These are phyloP conservation scores for Ulota crispa DNA, from an alignment of 225 moss, liverwort and hornwort species.

Conservation along the genomic window DNA sequence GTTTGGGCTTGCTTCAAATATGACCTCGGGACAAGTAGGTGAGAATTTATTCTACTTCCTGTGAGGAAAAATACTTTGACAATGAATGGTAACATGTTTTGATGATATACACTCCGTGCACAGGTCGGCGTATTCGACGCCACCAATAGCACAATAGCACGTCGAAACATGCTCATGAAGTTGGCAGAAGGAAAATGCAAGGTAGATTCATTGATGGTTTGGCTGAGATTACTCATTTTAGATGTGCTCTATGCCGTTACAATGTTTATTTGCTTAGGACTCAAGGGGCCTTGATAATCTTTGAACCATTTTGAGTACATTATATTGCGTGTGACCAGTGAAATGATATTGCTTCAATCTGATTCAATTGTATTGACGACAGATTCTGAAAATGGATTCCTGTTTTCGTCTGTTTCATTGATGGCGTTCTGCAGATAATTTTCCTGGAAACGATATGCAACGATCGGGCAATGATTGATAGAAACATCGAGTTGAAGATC, in stretches of 20 bases:
- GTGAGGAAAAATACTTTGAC: neutral
- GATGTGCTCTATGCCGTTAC: slow-evolving; percentile 4
- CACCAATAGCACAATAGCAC: slow-evolving; percentile 87
- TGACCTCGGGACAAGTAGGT: neutral
- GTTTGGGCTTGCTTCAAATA: neutral
- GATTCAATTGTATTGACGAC: slow-evolving; percentile 1
- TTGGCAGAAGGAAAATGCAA: slow-evolving; percentile 99
- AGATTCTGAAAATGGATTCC: neutral
- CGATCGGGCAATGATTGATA: slow-evolving; percentile 87
- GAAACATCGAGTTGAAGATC: slow-evolving; percentile 89
- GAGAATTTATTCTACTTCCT: slow-evolving; percentile 11
- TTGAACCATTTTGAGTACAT: neutral
- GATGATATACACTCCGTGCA: slow-evolving; percentile 13
- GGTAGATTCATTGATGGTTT: slow-evolving; percentile 42
- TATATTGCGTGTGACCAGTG: neutral
- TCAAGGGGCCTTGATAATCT: slow-evolving; percentile 4
- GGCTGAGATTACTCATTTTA: slow-evolving; percentile 2
- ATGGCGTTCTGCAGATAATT: slow-evolving; percentile 64
- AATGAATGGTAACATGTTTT: neutral
- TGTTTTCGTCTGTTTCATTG: slow-evolving; percentile 11
- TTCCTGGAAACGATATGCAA: slow-evolving; percentile 98
- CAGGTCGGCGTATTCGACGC: slow-evolving; percentile 99
- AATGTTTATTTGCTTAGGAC: slow-evolving; percentile 1
- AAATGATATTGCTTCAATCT: neutral
- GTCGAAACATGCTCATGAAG: slow-evolving; percentile 84